Conservation (phyloP, 1,284 basidiomycete genomes). For the Cerioporus squamosus region DNA sequence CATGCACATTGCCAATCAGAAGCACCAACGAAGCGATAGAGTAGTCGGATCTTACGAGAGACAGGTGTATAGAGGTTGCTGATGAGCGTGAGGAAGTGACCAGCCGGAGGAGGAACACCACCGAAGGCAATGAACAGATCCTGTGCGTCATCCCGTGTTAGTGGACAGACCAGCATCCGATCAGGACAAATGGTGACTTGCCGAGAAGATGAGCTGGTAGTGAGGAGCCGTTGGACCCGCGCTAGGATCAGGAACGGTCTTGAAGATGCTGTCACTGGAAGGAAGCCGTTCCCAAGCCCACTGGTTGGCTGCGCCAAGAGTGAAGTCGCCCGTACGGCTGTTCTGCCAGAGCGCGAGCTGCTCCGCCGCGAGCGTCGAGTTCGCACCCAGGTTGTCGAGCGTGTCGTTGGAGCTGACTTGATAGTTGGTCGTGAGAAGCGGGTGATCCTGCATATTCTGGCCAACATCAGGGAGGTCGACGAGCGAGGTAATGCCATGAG, state of each 20-base stretch:
- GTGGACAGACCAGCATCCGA: too few relatives aligned
- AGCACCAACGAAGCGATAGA: not conserved
- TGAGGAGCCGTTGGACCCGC: slow-evolving; percentile 23
- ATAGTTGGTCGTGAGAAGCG: slow-evolving; percentile 19
- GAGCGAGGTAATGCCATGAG: slow-evolving; percentile 32
- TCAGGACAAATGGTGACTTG: not conserved
- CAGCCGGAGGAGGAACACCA: not conserved
- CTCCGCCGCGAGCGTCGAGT: slow-evolving; percentile 17
- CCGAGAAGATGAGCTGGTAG: slow-evolving; percentile 18
- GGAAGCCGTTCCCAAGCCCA: slow-evolving; percentile 17
- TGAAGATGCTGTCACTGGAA: slow-evolving; percentile 2
- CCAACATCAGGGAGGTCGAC: slow-evolving; percentile 43
- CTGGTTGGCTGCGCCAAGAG: slow-evolving; percentile 11
- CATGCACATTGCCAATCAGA: not conserved
- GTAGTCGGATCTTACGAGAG: slow-evolving; percentile 11
- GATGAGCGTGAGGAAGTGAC: slow-evolving; percentile 18
- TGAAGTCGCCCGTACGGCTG: slow-evolving; percentile 8
- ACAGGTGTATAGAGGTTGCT: slow-evolving; percentile 14
- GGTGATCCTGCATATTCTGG: slow-evolving; percentile 42
- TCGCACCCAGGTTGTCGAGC: slow-evolving; percentile 12
- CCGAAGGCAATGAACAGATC: slow-evolving; percentile 11
- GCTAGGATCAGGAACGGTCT: slow-evolving; percentile 15
- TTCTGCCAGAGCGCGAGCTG: slow-evolving; percentile 19
- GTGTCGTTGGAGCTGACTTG: slow-evolving; percentile 19
- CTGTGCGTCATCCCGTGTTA: not conserved